A percentile compares a stretch with the other conserved stretches of the same genome.
Evolutionary conservation across 78 protist species (phyloP).

Genomic region (Protostelium mycophagum): DNA sequence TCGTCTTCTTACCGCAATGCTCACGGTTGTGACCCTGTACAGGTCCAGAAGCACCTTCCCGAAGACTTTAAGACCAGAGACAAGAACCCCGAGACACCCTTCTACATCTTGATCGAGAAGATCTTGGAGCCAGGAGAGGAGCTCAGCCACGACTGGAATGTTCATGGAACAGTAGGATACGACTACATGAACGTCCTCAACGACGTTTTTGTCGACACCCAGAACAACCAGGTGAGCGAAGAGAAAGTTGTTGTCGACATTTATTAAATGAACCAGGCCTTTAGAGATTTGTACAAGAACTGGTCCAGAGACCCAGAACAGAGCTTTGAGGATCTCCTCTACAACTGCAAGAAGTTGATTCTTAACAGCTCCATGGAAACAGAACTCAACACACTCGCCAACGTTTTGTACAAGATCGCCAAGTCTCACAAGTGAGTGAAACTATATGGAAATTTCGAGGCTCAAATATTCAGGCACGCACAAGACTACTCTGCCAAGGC

Average conservation of each 20-base stretch:
- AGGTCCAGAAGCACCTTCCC: not conserved
- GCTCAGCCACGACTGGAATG: not conserved
- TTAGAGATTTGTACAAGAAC: not conserved
- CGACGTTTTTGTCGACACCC: not conserved
- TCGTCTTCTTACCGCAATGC: not conserved
- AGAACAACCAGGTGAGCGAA: not conserved
- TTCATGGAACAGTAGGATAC: not conserved
- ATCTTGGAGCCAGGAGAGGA: not conserved
- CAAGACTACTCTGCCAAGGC: not conserved
- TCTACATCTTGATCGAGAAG: constrained; percentile 1
- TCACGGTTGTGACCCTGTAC: not conserved
- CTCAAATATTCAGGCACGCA: not conserved
- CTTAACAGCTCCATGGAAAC: not conserved
- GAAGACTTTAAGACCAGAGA: not conserved
- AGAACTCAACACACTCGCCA: not conserved
- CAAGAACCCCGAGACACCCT: not conserved
- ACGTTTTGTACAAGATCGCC: not conserved
- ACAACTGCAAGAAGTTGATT: not conserved
- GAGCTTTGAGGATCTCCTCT: not conserved
- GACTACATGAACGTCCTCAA: not conserved
- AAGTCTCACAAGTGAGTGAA: not conserved
- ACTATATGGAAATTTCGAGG: not conserved
- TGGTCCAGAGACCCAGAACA: not conserved
- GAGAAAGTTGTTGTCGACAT: not conserved
- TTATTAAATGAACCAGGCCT: not conserved